Evolutionary conservation across 73 alveolate genomes (phyloP).

Genomic region (Tetrahymena malaccensis): DNA sequence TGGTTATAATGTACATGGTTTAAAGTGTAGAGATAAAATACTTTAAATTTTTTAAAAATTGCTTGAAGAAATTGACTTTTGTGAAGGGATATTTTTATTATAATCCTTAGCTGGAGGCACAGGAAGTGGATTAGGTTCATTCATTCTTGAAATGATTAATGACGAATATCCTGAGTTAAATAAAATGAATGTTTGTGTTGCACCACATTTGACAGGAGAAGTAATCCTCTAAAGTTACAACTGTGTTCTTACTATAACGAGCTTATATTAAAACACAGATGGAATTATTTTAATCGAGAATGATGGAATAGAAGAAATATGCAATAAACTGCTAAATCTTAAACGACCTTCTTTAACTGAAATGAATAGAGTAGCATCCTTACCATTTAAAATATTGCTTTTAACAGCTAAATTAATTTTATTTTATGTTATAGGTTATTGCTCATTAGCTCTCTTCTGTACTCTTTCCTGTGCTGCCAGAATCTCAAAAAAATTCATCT

Average conservation of each 20-base stretch:
- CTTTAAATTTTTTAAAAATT: not conserved
- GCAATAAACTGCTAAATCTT: conserved; percentile 13
- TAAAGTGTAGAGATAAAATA: conserved; percentile 6
- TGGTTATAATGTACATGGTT: conserved; percentile 27
- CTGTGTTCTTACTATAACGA: conserved; percentile 2
- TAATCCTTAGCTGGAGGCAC: conserved; percentile 38
- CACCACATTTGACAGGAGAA: conserved; percentile 43
- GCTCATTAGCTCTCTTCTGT: conserved; percentile 5
- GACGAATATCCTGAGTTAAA: conserved; percentile 22
- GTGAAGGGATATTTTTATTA: conserved; percentile 9
- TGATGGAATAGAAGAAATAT: conserved; percentile 26
- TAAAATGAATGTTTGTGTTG: conserved; percentile 15
- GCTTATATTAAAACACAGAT: conserved; percentile 18
- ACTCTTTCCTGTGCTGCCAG: not conserved
- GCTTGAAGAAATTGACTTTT: conserved; percentile 6
- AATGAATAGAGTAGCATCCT: conserved; percentile 4
- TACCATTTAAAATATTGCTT: not conserved
- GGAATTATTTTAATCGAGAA: conserved; percentile 25
- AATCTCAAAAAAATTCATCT: not conserved
- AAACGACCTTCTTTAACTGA: conserved; percentile 27
- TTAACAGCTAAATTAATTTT: not conserved
- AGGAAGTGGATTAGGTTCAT: conserved; percentile 33
- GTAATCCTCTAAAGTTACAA: conserved; percentile 12
- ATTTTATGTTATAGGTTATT: not conserved
- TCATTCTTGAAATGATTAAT: conserved; percentile 11